Evolutionary conservation across 371 early-diverging fungal species (phyloP).

Genomic region (Apophysomyces variabilis): DNA sequence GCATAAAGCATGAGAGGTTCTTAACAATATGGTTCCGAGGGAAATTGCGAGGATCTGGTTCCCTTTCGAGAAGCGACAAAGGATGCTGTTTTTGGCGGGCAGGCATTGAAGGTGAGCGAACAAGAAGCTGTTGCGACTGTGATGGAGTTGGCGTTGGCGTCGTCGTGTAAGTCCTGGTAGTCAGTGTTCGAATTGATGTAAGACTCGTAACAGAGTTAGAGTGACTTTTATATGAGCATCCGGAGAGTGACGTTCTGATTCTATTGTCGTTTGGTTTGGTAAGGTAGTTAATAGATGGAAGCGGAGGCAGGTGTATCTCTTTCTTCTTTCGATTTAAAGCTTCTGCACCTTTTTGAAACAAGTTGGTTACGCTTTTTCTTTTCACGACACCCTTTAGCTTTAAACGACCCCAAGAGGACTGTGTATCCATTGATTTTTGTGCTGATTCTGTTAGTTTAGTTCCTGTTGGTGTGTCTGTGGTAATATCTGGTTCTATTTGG

Average conservation of each 20-base stretch:
- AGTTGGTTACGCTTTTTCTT: conserved; percentile 16
- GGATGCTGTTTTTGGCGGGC: not conserved
- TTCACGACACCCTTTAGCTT: conserved; percentile 20
- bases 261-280: not conserved
- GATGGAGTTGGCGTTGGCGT: not conserved
- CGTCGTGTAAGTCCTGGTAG: not conserved
- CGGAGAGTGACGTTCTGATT: not conserved
- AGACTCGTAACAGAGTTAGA: not conserved
- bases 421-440: conserved; percentile 17
- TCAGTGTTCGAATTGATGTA: not conserved
- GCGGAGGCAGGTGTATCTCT: conserved; percentile 12
- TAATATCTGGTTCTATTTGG: too few species aligned
- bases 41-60: conserved; percentile 38
- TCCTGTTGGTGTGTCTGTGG: not conserved
- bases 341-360: conserved; percentile 24
- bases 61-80: not conserved
- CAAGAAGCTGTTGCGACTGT: not conserved
- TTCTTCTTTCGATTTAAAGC: conserved; percentile 12
- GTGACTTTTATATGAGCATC: not conserved
- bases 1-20: conserved; percentile 77
- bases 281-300: not conserved
- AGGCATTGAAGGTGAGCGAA: not conserved
- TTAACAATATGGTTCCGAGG: conserved; percentile 69
- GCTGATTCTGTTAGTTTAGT: not conserved
- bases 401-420: conserved; percentile 25